Evolutionary conservation across 2,329 filamentous ascomycete species (phyloP), one percentile per base, ranked within the genome.

Genomic region (Cucurbitaria berberidis): DNA sequence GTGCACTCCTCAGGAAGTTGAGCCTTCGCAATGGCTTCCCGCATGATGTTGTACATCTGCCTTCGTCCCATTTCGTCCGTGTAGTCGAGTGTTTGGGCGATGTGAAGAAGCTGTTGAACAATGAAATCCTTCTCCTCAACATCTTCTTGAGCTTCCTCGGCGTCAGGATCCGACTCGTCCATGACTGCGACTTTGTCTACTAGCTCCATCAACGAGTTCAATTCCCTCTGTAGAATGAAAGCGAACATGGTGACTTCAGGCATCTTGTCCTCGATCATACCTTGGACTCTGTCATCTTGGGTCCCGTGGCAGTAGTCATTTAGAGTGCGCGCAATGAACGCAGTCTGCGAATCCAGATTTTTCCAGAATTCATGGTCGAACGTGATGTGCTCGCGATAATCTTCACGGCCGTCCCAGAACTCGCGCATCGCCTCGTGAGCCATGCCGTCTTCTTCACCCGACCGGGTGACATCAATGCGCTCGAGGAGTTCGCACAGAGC

Each of bases 41-140:
- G 86, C 54, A 98, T 84, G 29, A 98, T 83, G 16, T 90, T 87
- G 73, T 96, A 97, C 92, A 99, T 98, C 78, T 96, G 96, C 53
- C 93, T 84, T 60, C 95, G 86, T 44, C 95, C 95, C 58, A 96
- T 90, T 75, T 98, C 95, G 70, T 99, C 95, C n/a, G 91, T 93
- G 75, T 98, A 99, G 76, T 99, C 95, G 45, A 98, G 84, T 1
- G 91, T 96, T 54, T 93, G 82, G 5, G 91, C 90, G 69, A 99
- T 96, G 66, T 97, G 89, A 30, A 99, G 86, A 51, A 99, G 82
- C 71, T 99, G 96, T 73, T 98, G 93, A 34, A 97, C 90, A 57
- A 97, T 90, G 66, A 99, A 99, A 74, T 98, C 93, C 64, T 93
- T 88, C 72, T 97, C 92, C 6, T 92, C 88, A 0, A 89, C 89